These are phyloP conservation scores for Pholiota conissans DNA, from an alignment of 768 basidiomycete species.

Conservation along the genomic window DNA sequence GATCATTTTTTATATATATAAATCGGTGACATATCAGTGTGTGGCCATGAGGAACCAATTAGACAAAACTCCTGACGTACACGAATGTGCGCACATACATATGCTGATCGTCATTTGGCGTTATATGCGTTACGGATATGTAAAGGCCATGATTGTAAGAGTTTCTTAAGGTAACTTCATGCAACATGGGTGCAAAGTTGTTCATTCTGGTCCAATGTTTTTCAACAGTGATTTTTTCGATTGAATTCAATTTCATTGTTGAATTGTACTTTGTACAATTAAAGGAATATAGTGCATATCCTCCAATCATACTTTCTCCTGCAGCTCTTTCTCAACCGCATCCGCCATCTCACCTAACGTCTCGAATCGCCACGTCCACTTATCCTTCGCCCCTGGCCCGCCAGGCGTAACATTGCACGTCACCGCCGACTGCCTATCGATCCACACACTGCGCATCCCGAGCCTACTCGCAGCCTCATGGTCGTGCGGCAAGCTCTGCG, in stretches of 20 bases:
- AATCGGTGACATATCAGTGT: not conserved
- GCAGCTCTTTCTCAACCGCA: conserved; percentile 47
- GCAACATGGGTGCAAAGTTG: no score
- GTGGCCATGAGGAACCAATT: not conserved
- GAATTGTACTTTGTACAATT: no score
- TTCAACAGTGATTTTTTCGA: no score
- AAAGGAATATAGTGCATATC: no score
- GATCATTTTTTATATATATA: not conserved
- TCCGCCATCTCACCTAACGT: conserved; percentile 63
- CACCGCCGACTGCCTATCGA: conserved; percentile 53
- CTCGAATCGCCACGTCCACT: conserved; percentile 55
- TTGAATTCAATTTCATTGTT: no score
- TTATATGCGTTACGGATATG: no score
- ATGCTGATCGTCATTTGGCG: no score
- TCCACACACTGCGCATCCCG: conserved; percentile 65
- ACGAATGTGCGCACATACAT: no score
- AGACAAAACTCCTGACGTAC: not conserved
- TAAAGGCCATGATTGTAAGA: not conserved
- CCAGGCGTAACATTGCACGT: conserved; percentile 40
- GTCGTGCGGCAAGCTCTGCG: conserved; percentile 69
- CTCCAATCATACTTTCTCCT: not conserved
- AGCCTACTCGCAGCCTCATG: conserved; percentile 58
- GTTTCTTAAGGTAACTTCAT: no score
- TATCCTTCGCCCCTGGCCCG: conserved; percentile 22
- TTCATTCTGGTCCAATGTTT: no score